These are phyloP conservation scores for Arthrobotrys musiformis DNA, from an alignment of 2,329 filamentous ascomycete genomes.

Conservation along the genomic window DNA sequence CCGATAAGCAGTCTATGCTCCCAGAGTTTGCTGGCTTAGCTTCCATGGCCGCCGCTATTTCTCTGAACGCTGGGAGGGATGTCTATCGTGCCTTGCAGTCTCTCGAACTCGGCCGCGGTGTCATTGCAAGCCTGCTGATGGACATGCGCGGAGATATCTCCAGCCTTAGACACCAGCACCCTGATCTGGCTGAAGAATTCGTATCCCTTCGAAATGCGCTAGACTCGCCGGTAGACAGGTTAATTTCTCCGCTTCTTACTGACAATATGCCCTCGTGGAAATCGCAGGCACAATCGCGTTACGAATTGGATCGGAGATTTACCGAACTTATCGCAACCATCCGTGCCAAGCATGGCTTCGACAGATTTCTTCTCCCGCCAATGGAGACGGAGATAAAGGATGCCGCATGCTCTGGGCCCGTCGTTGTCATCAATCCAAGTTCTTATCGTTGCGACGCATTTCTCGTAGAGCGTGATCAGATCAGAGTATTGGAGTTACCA, in stretches of 20 bases:
- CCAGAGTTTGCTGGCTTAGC: slow-evolving; percentile 9
- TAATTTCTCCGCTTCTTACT: neutral
- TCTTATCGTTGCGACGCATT: neutral
- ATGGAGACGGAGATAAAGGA: slow-evolving; percentile 16
- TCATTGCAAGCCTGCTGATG: slow-evolving; percentile 57
- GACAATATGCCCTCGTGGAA: neutral
- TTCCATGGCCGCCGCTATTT: slow-evolving; percentile 13
- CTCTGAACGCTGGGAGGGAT: neutral
- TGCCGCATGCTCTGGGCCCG: neutral
- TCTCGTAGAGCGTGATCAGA: neutral
- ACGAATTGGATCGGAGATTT: slow-evolving; percentile 7
- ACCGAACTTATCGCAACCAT: slow-evolving; percentile 11
- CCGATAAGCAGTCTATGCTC: slow-evolving; percentile 30
- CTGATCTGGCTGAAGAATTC: neutral
- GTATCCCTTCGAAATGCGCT: neutral
- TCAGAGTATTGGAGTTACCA: neutral
- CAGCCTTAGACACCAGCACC: neutral
- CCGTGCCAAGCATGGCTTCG: slow-evolving; percentile 12
- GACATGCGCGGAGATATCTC: slow-evolving; percentile 57
- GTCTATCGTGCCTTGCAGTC: slow-evolving; percentile 23
- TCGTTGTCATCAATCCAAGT: neutral
- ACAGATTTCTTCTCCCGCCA: slow-evolving; percentile 34
- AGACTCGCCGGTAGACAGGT: neutral
- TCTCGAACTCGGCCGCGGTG: slow-evolving; percentile 60
- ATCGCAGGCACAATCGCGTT: neutral